These are phyloP conservation scores for Dryadomyces quercivorus DNA, from an alignment of 2,329 filamentous ascomycete genomes.

Conservation along the genomic window DNA sequence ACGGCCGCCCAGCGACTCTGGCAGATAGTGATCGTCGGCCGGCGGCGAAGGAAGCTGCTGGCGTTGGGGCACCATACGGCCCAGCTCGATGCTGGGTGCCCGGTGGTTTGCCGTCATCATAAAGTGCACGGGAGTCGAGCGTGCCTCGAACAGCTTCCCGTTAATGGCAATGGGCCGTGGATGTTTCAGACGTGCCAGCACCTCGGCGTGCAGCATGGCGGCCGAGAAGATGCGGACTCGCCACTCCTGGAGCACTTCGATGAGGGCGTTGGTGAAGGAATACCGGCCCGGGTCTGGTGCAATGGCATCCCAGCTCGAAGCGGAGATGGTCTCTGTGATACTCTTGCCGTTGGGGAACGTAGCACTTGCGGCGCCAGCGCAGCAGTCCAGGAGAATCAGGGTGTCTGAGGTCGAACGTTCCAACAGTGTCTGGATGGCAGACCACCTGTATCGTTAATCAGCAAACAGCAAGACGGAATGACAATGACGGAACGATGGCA, in stretches of 20 bases:
- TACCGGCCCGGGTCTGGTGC: slow-evolving; percentile 47
- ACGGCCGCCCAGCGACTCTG: slow-evolving; percentile 10
- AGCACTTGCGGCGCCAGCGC: slow-evolving; percentile 46
- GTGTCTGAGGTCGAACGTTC: slow-evolving; percentile 46
- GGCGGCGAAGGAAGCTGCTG: slow-evolving; percentile 25
- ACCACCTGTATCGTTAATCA: slow-evolving; percentile 29
- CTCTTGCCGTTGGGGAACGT: slow-evolving; percentile 45
- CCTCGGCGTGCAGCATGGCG: slow-evolving; percentile 48
- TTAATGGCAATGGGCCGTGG: slow-evolving; percentile 45
- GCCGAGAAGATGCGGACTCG: slow-evolving; percentile 41
- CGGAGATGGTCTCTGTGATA: slow-evolving; percentile 50
- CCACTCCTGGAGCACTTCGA: slow-evolving; percentile 48
- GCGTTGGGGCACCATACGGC: slow-evolving; percentile 23
- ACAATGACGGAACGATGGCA: too few species aligned
- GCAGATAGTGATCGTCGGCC: slow-evolving; percentile 14
- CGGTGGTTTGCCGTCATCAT: slow-evolving; percentile 52
- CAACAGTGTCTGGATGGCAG: slow-evolving; percentile 45
- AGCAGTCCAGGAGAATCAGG: slow-evolving; percentile 46
- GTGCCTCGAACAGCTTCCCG: slow-evolving; percentile 43
- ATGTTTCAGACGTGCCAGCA: slow-evolving; percentile 47
- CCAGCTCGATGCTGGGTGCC: slow-evolving; percentile 45
- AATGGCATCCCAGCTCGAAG: slow-evolving; percentile 49
- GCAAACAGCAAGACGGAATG: neutral
- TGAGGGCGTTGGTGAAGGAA: slow-evolving; percentile 46
- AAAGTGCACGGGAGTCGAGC: slow-evolving; percentile 48